These are phyloP conservation scores for Neopestalotiopsis sp. DNA, from an alignment of 2,329 filamentous ascomycete genomes.

Conservation along the genomic window DNA sequence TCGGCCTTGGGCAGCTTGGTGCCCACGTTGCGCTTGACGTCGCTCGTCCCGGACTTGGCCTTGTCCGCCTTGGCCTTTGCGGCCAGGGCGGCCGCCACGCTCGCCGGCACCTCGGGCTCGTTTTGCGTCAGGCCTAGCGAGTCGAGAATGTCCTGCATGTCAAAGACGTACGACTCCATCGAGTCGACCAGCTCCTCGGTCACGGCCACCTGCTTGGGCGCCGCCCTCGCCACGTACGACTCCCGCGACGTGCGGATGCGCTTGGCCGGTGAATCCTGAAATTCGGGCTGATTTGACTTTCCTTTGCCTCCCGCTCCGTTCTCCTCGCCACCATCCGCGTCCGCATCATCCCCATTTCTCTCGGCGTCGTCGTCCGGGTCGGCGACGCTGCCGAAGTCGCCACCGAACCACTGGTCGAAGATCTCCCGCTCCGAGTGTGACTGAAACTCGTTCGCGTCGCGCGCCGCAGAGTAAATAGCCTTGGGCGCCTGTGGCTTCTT, in stretches of 20 bases:
- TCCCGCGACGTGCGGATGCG: constrained; percentile 1
- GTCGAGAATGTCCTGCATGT: constrained; percentile 4
- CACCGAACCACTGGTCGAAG: background rate
- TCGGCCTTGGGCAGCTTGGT: constrained; percentile 4
- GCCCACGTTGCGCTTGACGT: background rate
- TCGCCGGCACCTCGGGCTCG: background rate
- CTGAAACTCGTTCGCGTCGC: background rate
- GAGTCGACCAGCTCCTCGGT: constrained; percentile 8
- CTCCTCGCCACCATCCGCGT: background rate
- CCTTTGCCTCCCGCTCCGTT: background rate
- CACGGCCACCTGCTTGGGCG: constrained; percentile 3
- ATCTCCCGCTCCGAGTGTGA: background rate
- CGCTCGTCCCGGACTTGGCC: too few relatives aligned
- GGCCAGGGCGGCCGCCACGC: background rate
- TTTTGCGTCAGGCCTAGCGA: background rate
- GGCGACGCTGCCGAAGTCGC: background rate
- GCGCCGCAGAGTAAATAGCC: background rate
- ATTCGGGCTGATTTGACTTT: background rate
- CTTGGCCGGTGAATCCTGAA: background rate
- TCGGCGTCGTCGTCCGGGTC: background rate
- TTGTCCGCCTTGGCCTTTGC: background rate
- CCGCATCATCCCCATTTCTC: background rate
- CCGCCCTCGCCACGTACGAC: background rate
- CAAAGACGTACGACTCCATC: constrained; percentile 2
- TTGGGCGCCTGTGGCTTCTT: constrained; percentile 2